These are phyloP conservation scores for Vinca minor DNA, from an alignment of 257 asterid genomes.

Conservation along the genomic window DNA sequence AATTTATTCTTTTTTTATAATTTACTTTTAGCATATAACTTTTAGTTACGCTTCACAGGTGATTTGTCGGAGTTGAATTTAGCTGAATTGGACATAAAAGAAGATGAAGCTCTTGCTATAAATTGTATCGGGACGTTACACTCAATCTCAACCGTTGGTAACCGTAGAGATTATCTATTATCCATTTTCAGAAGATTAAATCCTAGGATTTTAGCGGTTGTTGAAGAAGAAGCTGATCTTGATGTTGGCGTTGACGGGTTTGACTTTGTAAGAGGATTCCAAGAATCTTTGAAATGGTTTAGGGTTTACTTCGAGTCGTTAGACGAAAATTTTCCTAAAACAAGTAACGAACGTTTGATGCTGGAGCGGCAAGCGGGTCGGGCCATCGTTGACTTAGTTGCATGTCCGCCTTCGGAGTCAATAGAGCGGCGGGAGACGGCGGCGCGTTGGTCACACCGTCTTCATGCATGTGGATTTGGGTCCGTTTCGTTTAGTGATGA, in stretches of 20 bases:
- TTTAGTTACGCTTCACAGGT: no score
- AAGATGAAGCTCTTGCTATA: conserved; percentile 69
- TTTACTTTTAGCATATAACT: no score
- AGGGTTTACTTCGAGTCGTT: conserved; percentile 85
- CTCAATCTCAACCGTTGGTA: conserved; percentile 40
- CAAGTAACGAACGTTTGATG: conserved; percentile 87
- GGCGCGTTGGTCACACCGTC: conserved; percentile 63
- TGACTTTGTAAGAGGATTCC: conserved; percentile 58
- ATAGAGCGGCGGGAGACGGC: conserved; percentile 83
- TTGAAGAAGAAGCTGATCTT: conserved; percentile 91
- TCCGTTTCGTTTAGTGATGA: conserved; percentile 58
- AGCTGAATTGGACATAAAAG: conserved; percentile 42
- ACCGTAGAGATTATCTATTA: conserved; percentile 44
- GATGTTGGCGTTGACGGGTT: conserved; percentile 53
- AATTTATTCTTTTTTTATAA: no score
- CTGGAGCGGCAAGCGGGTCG: conserved; percentile 81
- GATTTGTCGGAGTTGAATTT: conserved; percentile 63
- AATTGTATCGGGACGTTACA: conserved; percentile 70
- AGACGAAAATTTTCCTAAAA: conserved; percentile 60
- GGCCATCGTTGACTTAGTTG: conserved; percentile 78
- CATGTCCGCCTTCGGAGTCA: conserved; percentile 54
- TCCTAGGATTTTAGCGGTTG: conserved; percentile 65
- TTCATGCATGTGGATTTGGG: conserved; percentile 57
- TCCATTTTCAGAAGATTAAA: conserved; percentile 47
- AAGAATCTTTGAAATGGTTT: conserved; percentile 79